A percentile compares a stretch with the other conserved stretches of the same genome.
Conservation (phyloP, 192 early-diverging fungal species). For the Coemansia sp. region DNA sequence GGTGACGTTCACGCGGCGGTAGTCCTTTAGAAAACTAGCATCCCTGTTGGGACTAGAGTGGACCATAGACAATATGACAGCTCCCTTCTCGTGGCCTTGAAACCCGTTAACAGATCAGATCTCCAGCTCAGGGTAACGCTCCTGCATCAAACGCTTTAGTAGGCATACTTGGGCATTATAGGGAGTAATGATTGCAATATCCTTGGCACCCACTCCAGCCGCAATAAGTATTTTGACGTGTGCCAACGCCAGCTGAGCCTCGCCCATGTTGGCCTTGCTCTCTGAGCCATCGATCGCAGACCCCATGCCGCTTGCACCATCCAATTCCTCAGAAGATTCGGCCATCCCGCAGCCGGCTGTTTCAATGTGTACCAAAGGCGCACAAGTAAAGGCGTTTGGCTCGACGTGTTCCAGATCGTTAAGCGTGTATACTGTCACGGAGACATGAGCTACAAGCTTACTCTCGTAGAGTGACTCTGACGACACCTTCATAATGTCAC, state of each 20-base stretch:
- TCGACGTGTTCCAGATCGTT: constrained; percentile 62
- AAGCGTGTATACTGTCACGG: constrained; percentile 65
- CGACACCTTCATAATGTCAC: constrained; percentile 75
- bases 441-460: constrained; percentile 64
- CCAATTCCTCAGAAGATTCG: neutral
- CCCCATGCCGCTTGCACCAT: too few relatives aligned
- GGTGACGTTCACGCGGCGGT: constrained; percentile 79
- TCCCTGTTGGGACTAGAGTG: constrained; percentile 69
- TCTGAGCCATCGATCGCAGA: constrained; percentile 16
- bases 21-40: constrained; percentile 78
- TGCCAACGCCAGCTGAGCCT: constrained; percentile 63
- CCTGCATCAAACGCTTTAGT: constrained; percentile 49
- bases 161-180: constrained; percentile 71
- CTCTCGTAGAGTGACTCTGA: constrained; percentile 70
- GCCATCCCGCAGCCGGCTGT: constrained; percentile 37
- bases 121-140: constrained; percentile 60
- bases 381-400: constrained; percentile 62
- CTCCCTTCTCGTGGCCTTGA: constrained; percentile 84
- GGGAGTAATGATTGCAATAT: constrained; percentile 81
- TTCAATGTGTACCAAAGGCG: constrained; percentile 69
- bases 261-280: constrained; percentile 69
- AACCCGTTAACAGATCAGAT: constrained; percentile 80
- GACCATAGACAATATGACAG: constrained; percentile 73
- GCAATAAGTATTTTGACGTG: constrained; percentile 63
- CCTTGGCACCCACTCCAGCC: constrained; percentile 60